A percentile compares a stretch with the other conserved stretches of the same genome.
These are phyloP conservation scores for Thalassiosira profunda DNA, from an alignment of 108 stramenopile species.

Conservation along the genomic window DNA sequence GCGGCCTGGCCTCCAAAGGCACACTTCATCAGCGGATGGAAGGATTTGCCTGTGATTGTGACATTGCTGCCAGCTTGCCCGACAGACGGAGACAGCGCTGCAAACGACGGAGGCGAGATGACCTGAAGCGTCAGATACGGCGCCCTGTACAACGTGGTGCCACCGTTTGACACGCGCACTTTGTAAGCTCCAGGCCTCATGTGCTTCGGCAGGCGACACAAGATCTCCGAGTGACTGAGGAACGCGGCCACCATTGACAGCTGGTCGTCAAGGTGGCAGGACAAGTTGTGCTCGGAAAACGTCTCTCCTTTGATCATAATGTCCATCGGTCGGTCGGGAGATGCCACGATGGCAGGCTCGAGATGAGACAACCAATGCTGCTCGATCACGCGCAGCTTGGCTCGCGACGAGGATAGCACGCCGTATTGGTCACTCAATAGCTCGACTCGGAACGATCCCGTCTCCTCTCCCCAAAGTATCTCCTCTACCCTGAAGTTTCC, in stretches of 20 bases:
- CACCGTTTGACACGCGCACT: constrained; percentile 16
- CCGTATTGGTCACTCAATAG: background rate
- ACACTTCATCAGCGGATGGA: constrained; percentile 24
- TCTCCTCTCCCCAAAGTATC: too few relatives aligned
- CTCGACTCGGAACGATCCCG: background rate
- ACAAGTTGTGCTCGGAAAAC: constrained; percentile 15
- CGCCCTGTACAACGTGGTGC: too few relatives aligned
- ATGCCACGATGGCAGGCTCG: constrained; percentile 6
- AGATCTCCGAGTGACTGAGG: background rate
- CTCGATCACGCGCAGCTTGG: constrained; percentile 9
- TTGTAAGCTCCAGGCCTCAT: constrained; percentile 2
- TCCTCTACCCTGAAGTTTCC: too few relatives aligned
- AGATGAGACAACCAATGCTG: background rate
- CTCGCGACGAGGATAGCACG: background rate
- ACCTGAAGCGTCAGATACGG: constrained; percentile 7
- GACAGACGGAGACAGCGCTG: background rate
- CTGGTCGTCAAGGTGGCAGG: constrained; percentile 4
- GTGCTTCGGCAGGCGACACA: constrained; percentile 3
- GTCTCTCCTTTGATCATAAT: constrained; percentile 14
- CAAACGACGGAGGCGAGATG: constrained; percentile 15
- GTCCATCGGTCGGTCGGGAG: background rate
- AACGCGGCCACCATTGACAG: background rate
- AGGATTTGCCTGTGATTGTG: constrained; percentile 23
- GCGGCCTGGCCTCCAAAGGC: constrained; percentile 1
- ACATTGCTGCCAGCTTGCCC: constrained; percentile 20